These are phyloP conservation scores for Cordyceps militaris DNA, from an alignment of 2,329 filamentous ascomycete species.

Conservation along the genomic window DNA sequence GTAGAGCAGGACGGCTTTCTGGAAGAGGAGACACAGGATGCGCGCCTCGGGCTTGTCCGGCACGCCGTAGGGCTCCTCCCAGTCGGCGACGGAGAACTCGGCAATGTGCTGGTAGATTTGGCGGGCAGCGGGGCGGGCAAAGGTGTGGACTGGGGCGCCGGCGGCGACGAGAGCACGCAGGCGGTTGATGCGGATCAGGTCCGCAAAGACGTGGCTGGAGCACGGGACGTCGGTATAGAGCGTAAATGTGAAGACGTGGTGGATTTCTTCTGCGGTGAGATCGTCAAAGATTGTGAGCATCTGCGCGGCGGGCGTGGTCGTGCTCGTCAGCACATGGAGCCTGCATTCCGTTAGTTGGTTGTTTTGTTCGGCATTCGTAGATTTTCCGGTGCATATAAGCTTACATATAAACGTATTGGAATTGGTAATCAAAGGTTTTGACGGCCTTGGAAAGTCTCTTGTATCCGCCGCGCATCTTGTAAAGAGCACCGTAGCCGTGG, in stretches of 20 bases:
- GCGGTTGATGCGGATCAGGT: slow-evolving; percentile 5
- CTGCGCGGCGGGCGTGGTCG: slow-evolving; percentile 1
- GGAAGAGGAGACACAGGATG: neutral
- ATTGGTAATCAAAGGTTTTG: neutral
- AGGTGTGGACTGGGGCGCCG: neutral
- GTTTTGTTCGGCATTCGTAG: neutral
- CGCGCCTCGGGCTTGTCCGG: slow-evolving; percentile 6
- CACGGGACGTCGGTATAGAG: slow-evolving; percentile 4
- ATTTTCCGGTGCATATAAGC: neutral
- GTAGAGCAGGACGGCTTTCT: slow-evolving; percentile 1
- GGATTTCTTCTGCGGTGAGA: neutral
- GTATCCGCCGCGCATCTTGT: slow-evolving; percentile 7
- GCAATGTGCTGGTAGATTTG: slow-evolving; percentile 6
- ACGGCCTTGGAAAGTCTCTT: neutral
- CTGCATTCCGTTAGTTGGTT: neutral
- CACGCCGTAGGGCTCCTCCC: slow-evolving; percentile 4
- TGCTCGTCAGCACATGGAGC: slow-evolving; percentile 4
- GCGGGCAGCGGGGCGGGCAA: neutral
- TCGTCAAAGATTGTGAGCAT: slow-evolving; percentile 4
- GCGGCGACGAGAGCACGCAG: slow-evolving; percentile 3
- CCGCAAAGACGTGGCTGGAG: neutral
- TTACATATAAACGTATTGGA: slow-evolving; percentile 8
- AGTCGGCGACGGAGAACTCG: neutral
- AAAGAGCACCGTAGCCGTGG: slow-evolving; percentile 2
- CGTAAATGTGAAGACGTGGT: neutral